These are phyloP conservation scores for Thelonectria discophora DNA, from an alignment of 2,329 filamentous ascomycete genomes.

Conservation along the genomic window DNA sequence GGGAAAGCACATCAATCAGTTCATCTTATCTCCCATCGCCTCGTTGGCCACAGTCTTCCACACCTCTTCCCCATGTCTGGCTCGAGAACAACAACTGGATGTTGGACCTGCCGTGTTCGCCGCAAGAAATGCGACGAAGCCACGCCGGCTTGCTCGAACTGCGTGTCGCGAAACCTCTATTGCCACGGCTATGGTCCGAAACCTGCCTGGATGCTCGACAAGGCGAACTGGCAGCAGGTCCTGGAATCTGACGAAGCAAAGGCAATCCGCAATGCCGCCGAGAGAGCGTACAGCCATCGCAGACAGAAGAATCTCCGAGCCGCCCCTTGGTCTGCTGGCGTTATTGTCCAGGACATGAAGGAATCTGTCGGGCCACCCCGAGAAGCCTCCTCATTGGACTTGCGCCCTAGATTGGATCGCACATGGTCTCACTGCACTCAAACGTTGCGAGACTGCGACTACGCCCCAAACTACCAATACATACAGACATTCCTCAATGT, in stretches of 20 bases:
- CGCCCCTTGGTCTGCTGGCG: not conserved
- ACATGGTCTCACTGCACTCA: slow-evolving; percentile 21
- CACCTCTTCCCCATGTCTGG: slow-evolving; percentile 15
- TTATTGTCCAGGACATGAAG: not conserved
- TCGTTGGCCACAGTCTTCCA: not conserved
- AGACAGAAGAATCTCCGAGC: slow-evolving; percentile 10
- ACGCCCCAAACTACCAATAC: slow-evolving; percentile 11
- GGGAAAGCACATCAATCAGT: not conserved
- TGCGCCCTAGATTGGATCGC: slow-evolving; percentile 11
- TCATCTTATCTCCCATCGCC: not conserved
- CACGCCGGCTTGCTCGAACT: slow-evolving; percentile 9
- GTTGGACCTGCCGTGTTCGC: slow-evolving; percentile 20
- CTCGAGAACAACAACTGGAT: slow-evolving; percentile 18
- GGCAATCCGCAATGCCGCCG: slow-evolving; percentile 5
- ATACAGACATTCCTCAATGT: slow-evolving; percentile 19
- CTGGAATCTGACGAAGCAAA: slow-evolving; percentile 14
- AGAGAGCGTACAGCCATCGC: slow-evolving; percentile 15
- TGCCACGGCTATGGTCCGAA: slow-evolving; percentile 17
- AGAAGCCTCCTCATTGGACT: not conserved
- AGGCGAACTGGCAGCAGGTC: slow-evolving; percentile 21
- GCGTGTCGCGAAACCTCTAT: slow-evolving; percentile 1
- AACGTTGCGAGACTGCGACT: slow-evolving; percentile 15
- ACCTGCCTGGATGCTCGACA: slow-evolving; percentile 15
- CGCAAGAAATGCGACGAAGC: slow-evolving; percentile 25
- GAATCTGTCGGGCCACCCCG: not conserved